A percentile compares a stretch with the other conserved stretches of the same genome.
Evolutionary conservation across 176 grass and related monocot species (phyloP).

Genomic region (Bonia amplexicaulis): DNA sequence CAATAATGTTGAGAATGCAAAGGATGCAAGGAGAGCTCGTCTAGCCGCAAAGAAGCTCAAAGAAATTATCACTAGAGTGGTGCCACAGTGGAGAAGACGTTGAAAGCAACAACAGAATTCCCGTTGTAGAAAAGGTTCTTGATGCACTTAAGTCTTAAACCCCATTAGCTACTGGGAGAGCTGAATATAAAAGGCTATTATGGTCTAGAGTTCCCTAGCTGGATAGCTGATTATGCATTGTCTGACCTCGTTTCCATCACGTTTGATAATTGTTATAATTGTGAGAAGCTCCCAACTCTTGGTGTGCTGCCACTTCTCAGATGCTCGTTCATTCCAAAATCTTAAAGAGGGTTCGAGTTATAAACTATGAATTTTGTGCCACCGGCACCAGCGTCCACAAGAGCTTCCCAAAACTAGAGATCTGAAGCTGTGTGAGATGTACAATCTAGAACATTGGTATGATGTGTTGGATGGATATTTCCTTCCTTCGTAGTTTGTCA

Average conservation of each 20-base stretch:
- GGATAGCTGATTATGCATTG: slow-evolving; percentile 19
- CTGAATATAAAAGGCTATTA: slow-evolving; percentile 35
- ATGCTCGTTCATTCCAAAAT: slow-evolving; percentile 11
- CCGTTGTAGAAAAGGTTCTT: slow-evolving; percentile 24
- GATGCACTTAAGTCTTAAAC: slow-evolving; percentile 18
- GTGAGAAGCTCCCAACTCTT: slow-evolving; percentile 37
- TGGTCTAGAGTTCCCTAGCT: slow-evolving; percentile 17
- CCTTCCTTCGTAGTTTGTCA: neutral
- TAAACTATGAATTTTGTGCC: neutral
- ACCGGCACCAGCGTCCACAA: neutral
- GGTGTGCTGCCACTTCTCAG: neutral
- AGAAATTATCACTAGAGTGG: slow-evolving; percentile 32
- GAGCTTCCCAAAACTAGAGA: slow-evolving; percentile 7
- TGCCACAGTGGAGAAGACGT: neutral
- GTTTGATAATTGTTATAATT: slow-evolving; percentile 32
- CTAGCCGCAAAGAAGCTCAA: slow-evolving; percentile 20
- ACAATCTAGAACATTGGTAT: neutral
- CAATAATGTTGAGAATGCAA: slow-evolving; percentile 10
- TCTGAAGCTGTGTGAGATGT: slow-evolving; percentile 7
- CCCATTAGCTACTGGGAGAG: slow-evolving; percentile 12
- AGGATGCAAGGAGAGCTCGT: slow-evolving; percentile 15
- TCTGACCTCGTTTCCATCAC: slow-evolving; percentile 13
- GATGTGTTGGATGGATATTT: neutral
- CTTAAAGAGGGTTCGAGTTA: neutral
- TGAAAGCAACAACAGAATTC: neutral